A percentile compares a stretch with the other conserved stretches of the same genome.
These are phyloP conservation scores for Fusarium pseudoanthophilum DNA, from an alignment of 2,329 filamentous ascomycete genomes.

Conservation along the genomic window DNA sequence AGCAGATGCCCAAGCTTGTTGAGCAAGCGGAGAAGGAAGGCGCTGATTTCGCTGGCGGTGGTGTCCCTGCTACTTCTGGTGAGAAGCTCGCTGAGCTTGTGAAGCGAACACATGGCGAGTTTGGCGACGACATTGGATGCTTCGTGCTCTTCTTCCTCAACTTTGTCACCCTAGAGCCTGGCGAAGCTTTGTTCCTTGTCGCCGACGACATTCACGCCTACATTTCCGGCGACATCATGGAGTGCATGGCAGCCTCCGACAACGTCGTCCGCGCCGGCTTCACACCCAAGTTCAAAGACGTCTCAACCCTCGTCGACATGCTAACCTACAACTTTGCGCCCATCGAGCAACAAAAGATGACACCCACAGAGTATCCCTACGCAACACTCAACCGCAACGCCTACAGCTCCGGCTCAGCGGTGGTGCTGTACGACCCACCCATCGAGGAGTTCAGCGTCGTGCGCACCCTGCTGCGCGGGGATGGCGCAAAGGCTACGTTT, in stretches of 20 bases:
- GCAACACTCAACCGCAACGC: conserved; percentile 82
- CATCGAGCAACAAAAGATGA: conserved; percentile 94
- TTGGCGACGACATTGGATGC: conserved; percentile 88
- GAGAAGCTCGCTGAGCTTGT: conserved; percentile 81
- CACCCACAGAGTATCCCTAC: conserved; percentile 85
- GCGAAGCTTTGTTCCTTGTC: conserved; percentile 94
- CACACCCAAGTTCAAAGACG: conserved; percentile 98
- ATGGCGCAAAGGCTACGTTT: conserved; percentile 85
- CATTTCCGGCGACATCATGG: conserved; percentile 91
- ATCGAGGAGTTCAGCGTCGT: conserved; percentile 97
- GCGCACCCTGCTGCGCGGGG: conserved; percentile 76
- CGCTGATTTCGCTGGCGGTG: conserved; percentile 77
- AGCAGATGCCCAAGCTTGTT: conserved; percentile 75
- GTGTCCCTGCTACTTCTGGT: conserved; percentile 74
- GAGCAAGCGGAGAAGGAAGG: conserved; percentile 75
- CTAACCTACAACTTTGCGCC: conserved; percentile 96
- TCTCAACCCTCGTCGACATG: conserved; percentile 87
- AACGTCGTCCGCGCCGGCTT: conserved; percentile 98
- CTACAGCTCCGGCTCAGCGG: conserved; percentile 80
- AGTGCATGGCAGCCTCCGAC: conserved; percentile 99
- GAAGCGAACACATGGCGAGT: conserved; percentile 80
- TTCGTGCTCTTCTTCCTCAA: conserved; percentile 99
- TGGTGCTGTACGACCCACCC: conserved; percentile 88
- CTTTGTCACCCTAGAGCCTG: conserved; percentile 86
- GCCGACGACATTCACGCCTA: conserved; percentile 99